A percentile compares a stretch with the other conserved stretches of the same genome.
These are phyloP conservation scores for Dendrocalamus sinicus DNA, from an alignment of 176 grass and related monocot species.

Conservation along the genomic window DNA sequence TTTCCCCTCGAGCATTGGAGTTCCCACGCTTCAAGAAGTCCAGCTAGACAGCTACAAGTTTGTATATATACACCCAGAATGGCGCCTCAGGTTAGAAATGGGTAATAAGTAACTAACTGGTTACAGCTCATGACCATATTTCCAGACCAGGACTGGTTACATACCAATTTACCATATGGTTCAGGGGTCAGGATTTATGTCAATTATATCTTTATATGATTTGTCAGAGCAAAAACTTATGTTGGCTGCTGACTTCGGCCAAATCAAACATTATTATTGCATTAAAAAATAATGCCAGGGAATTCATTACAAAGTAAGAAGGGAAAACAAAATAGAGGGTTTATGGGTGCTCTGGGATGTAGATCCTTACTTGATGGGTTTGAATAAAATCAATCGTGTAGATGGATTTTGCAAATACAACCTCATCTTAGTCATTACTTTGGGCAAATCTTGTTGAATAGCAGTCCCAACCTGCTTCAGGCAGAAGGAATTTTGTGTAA, in stretches of 20 bases:
- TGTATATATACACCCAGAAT: conserved; percentile 7
- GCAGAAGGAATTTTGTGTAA: background rate
- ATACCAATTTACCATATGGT: background rate
- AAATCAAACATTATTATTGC: background rate
- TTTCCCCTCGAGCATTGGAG: background rate
- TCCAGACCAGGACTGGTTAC: background rate
- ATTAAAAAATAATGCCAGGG: background rate
- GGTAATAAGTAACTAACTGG: background rate
- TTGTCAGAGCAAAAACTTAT: background rate
- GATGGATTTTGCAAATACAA: conserved; percentile 97
- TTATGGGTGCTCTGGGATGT: background rate
- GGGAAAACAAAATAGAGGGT: background rate
- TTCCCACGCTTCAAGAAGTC: background rate
- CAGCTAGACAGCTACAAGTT: background rate
- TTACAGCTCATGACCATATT: background rate
- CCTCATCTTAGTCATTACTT: conserved; percentile 82
- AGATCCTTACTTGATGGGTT: conserved; percentile 68
- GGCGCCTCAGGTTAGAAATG: background rate
- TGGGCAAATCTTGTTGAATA: conserved; percentile 78
- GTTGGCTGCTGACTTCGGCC: background rate
- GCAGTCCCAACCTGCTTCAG: conserved; percentile 62
- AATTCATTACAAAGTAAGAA: background rate
- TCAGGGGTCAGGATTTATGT: conserved; percentile 8
- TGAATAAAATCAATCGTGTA: conserved; percentile 94
- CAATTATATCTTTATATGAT: background rate